Evolutionary conservation across 2,329 filamentous ascomycete genomes (phyloP).

Genomic region (Fusarium beomiforme): DNA sequence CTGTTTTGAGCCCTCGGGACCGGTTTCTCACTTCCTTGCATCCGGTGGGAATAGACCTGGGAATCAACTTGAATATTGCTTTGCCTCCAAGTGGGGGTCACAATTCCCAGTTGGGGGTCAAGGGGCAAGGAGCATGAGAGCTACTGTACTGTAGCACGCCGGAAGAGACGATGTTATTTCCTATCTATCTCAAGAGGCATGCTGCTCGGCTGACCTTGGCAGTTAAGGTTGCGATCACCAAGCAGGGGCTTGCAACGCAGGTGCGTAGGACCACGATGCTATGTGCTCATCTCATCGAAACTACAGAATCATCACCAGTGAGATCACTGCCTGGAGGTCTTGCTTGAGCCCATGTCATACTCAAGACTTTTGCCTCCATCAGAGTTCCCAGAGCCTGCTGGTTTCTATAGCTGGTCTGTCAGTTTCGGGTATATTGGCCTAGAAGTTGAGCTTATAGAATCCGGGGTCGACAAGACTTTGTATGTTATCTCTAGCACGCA

Average conservation of each 20-base stretch:
- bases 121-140: not conserved
- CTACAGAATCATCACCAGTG: not conserved
- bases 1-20: slow-evolving; percentile 7
- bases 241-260: slow-evolving; percentile 1
- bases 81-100: slow-evolving; percentile 32
- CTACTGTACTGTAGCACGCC: slow-evolving; percentile 1
- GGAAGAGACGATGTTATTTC: slow-evolving; percentile 27
- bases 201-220: slow-evolving; percentile 21
- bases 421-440: not conserved
- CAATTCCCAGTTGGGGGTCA: too few species aligned
- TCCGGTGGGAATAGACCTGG: slow-evolving; percentile 7
- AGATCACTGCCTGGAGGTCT: not conserved
- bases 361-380: not conserved
- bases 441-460: not conserved
- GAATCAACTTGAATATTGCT: slow-evolving; percentile 16
- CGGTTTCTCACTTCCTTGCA: slow-evolving; percentile 4
- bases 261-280: not conserved
- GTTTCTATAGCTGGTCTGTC: not conserved
- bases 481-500: slow-evolving; percentile 22
- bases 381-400: not conserved
- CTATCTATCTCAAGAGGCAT: slow-evolving; percentile 14
- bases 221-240: slow-evolving; percentile 7
- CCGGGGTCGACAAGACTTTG: not conserved
- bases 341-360: not conserved
- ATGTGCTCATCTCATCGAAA: not conserved